These are phyloP conservation scores for Irpex sp. DNA, from an alignment of 1,284 basidiomycete species.

Conservation along the genomic window DNA sequence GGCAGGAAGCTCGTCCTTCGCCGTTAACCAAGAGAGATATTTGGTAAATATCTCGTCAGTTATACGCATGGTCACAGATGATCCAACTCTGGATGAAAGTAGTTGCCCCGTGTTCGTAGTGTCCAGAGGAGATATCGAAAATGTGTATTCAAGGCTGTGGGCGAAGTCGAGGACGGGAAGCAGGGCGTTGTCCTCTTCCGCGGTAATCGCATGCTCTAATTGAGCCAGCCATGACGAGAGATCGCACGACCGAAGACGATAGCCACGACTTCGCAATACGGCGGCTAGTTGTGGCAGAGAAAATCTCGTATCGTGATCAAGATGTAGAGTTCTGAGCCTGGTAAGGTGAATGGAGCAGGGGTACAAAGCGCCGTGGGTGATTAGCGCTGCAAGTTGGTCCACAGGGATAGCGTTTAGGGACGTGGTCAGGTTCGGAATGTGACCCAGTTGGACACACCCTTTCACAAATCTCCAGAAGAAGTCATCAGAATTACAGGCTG, in stretches of 20 bases:
- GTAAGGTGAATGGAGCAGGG: neutral
- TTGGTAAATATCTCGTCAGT: neutral
- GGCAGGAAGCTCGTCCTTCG: neutral
- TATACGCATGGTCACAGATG: neutral
- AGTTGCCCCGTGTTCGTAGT: neutral
- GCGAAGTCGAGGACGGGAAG: neutral
- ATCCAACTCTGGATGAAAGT: neutral
- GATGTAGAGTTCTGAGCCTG: neutral
- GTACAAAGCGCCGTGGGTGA: neutral
- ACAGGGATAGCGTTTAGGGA: neutral
- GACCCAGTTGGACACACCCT: neutral
- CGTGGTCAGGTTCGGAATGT: neutral
- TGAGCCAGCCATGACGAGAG: neutral
- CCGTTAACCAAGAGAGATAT: neutral
- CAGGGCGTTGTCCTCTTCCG: neutral
- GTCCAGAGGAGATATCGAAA: neutral
- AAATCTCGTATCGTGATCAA: neutral
- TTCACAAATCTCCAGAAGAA: neutral
- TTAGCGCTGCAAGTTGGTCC: neutral
- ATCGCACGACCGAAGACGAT: neutral
- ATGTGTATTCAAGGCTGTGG: neutral
- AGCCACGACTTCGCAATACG: neutral
- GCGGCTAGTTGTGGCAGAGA: neutral
- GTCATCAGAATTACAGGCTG: neutral
- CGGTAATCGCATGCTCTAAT: neutral